Base-by-base conservation (phyloP, 805 yeast species). In the Nakazawaea wickerhamii region DNA sequence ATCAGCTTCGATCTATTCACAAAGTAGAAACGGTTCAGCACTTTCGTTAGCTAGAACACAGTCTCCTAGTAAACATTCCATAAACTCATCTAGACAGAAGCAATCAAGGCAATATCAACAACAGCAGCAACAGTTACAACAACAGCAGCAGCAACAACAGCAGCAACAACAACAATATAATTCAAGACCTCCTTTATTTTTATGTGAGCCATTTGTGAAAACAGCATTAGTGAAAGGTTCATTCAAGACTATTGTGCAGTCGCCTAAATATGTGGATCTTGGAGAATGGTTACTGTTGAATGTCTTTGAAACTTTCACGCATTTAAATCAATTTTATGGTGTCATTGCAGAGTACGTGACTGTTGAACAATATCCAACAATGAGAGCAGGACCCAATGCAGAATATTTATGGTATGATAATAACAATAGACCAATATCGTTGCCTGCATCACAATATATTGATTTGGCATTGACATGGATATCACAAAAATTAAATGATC, bases 221-320 rank as follows among this genome's bases (percentile, higher is more conserved):
- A 87, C 97, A 0, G 95, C 98, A 0, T 67, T 93, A 27, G 99
- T 95, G 15, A 93, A 91, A 58, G 99, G 99, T 14, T 85, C 96
- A 0, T 93, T 89, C 67, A 89, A 86, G 56, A 90, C 99, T 1
- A 93, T 93, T 50, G 97, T 93, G 1, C 95, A 87, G 57, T 68
- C 88, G 18, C 99, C 99, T 15, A 88, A 87, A 57, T 91, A 91
- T 57, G 97, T 95, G 10, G 98, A 93, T 55, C 73, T 78, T 46
- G 86, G 89, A 43, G 99, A 93, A 60, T 93, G 99, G 99, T 70
- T 93, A 14, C 96, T 98, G 1, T 73, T 93, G 43, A 93, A 89
- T 59, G 79, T 87, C 5, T 90, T 90, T 61, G 99, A 93, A 62
- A 77, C 87, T 51, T 88, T 82, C 65, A 84, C 84, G 38, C 88